Evolutionary conservation across 805 yeast genomes (phyloP).

Genomic region (Komagataella phaffii): DNA sequence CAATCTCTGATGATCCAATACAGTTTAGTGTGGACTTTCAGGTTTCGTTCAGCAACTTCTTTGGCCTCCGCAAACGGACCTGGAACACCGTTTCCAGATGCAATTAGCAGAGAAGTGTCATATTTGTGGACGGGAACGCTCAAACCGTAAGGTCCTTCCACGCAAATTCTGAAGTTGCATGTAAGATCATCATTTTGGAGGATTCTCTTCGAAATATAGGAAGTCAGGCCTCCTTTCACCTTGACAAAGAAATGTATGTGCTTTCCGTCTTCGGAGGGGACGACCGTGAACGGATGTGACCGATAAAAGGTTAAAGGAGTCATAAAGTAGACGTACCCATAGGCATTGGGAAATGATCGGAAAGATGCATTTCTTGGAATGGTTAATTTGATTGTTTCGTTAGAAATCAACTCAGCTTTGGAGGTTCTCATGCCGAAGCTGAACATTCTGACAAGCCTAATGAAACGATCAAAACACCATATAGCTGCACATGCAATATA

Average conservation of each 20-base stretch:
- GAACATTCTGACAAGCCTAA: conserved; percentile 25
- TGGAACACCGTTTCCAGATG: conserved; percentile 71
- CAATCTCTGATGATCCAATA: conserved; percentile 53
- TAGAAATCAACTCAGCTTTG: conserved; percentile 21
- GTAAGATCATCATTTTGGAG: conserved; percentile 10
- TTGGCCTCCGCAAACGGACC: conserved; percentile 30
- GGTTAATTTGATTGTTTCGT: conserved; percentile 33
- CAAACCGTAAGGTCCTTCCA: conserved; percentile 68
- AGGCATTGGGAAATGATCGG: conserved; percentile 40
- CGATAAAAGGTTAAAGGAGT: conserved; percentile 46
- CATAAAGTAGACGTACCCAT: conserved; percentile 43
- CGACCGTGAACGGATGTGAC: conserved; percentile 61
- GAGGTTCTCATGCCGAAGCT: conserved; percentile 25
- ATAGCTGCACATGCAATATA: conserved; percentile 25
- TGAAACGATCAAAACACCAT: conserved; percentile 38
- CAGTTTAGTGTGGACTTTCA: conserved; percentile 26
- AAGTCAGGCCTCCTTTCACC: conserved; percentile 47
- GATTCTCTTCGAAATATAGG: conserved; percentile 18
- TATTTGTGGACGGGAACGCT: conserved; percentile 32
- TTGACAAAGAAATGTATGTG: conserved; percentile 30
- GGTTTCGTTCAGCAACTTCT: conserved; percentile 10
- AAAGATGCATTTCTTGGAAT: conserved; percentile 34
- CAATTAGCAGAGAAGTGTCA: conserved; percentile 42
- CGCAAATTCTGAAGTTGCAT: conserved; percentile 18
- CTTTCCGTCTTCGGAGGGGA: conserved; percentile 20